Evolutionary conservation across 148 eudicot genomes (phyloP).

Genomic region (Cornus suecica): DNA sequence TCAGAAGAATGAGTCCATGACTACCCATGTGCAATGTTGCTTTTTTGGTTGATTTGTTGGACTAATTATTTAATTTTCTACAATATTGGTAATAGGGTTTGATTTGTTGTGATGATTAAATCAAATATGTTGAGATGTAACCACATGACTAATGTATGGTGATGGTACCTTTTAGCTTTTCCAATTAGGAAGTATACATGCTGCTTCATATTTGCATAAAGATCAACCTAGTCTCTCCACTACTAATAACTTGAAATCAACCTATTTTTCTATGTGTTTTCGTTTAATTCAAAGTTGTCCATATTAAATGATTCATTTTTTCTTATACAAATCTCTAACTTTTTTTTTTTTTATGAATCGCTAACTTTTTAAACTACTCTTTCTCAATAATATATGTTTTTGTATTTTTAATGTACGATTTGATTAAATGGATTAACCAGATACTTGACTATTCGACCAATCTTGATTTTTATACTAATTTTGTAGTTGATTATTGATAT

Average conservation of each 20-base stretch:
- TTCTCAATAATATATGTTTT: too few species aligned
- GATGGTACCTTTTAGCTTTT: neutral
- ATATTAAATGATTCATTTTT: too few species aligned
- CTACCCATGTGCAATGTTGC: constrained; percentile 13
- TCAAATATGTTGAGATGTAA: neutral
- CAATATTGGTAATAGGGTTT: constrained; percentile 2
- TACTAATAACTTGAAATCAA: neutral
- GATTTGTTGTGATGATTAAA: constrained; percentile 4
- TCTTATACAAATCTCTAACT: too few species aligned
- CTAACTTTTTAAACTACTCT: too few species aligned
- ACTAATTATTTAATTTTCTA: neutral
- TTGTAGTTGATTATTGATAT: too few species aligned
- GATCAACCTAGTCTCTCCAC: constrained; percentile 5
- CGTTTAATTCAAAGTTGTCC: neutral
- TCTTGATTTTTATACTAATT: too few species aligned
- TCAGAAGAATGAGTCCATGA: constrained; percentile 10
- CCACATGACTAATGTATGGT: neutral
- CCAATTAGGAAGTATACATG: neutral
- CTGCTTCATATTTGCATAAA: neutral
- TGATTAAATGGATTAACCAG: too few species aligned
- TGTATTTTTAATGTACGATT: too few species aligned
- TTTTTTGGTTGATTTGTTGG: constrained; percentile 14
- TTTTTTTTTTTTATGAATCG: too few species aligned
- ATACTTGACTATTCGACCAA: too few species aligned
- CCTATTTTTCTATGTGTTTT: neutral